Percentiles rank a stretch among this genome's conserved stretches.
These are phyloP conservation scores for Wakefieldia striispora DNA, from an alignment of 768 basidiomycete genomes.

Conservation along the genomic window DNA sequence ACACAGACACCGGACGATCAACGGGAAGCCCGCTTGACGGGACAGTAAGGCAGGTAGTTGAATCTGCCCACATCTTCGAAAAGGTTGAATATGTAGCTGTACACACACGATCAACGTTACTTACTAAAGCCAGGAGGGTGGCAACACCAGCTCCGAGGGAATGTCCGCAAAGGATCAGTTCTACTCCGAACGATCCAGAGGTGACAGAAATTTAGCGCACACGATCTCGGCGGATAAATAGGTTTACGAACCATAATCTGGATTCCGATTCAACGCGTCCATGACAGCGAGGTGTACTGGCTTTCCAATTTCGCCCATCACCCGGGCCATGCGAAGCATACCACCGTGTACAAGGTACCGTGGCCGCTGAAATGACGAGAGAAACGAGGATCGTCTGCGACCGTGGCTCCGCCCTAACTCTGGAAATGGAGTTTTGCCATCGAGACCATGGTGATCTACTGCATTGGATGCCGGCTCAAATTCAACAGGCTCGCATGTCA, in stretches of 20 bases:
- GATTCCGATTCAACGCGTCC: slow-evolving; percentile 66
- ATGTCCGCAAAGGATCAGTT: slow-evolving; percentile 78
- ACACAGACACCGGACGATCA: slow-evolving; percentile 65
- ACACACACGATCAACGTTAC: slow-evolving; percentile 18
- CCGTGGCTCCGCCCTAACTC: slow-evolving; percentile 21
- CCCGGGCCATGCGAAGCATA: slow-evolving; percentile 74
- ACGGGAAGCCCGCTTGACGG: slow-evolving; percentile 68
- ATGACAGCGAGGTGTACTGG: slow-evolving; percentile 76
- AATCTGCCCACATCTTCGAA: slow-evolving; percentile 81
- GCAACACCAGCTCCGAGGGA: slow-evolving; percentile 84
- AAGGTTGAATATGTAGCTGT: background rate
- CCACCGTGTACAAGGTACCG: slow-evolving; percentile 74
- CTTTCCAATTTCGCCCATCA: slow-evolving; percentile 74
- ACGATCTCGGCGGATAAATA: background rate
- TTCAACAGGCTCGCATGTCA: slow-evolving; percentile 74
- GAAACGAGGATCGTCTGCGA: slow-evolving; percentile 26
- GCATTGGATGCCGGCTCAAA: slow-evolving; percentile 54
- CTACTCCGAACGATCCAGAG: slow-evolving; percentile 31
- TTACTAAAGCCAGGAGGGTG: slow-evolving; percentile 67
- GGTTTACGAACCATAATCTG: slow-evolving; percentile 60
- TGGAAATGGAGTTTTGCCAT: slow-evolving; percentile 39
- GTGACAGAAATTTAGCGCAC: background rate
- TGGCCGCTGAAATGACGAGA: slow-evolving; percentile 21
- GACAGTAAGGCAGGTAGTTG: slow-evolving; percentile 67
- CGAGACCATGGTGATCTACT: slow-evolving; percentile 23